Evolutionary conservation across 306 rosid genomes (phyloP).

Genomic region (Datisca glomerata): DNA sequence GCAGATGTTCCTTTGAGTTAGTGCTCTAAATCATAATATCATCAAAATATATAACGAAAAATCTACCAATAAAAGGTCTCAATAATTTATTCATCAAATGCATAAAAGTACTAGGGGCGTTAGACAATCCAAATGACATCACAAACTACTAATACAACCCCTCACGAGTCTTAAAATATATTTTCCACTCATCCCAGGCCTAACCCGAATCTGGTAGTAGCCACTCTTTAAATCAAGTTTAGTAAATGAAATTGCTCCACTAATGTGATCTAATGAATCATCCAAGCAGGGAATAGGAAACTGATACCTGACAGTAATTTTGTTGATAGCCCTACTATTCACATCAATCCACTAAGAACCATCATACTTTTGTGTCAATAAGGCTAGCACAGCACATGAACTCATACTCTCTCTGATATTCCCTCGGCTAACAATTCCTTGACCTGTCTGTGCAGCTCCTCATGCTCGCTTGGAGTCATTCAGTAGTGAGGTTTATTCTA

Average conservation of each 20-base stretch:
- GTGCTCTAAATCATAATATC: neutral
- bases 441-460: too few species aligned
- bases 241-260: neutral
- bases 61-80: neutral
- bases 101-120: neutral
- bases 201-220: neutral
- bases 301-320: neutral
- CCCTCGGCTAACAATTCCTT: neutral
- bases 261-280: neutral
- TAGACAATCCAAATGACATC: neutral
- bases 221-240: neutral
- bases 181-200: neutral
- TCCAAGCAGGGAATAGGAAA: neutral
- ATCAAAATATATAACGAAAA: neutral
- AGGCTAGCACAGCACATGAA: neutral
- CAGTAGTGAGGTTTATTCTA: too few species aligned
- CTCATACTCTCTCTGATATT: neutral
- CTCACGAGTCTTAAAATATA: neutral
- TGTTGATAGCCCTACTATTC: neutral
- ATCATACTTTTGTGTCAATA: neutral
- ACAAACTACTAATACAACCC: neutral
- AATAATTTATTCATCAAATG: neutral
- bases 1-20: neutral
- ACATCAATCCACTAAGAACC: neutral
- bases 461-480: too few species aligned